Base-by-base conservation (phyloP, 331 rosid genomes). In the Spiraea crenata region DNA sequence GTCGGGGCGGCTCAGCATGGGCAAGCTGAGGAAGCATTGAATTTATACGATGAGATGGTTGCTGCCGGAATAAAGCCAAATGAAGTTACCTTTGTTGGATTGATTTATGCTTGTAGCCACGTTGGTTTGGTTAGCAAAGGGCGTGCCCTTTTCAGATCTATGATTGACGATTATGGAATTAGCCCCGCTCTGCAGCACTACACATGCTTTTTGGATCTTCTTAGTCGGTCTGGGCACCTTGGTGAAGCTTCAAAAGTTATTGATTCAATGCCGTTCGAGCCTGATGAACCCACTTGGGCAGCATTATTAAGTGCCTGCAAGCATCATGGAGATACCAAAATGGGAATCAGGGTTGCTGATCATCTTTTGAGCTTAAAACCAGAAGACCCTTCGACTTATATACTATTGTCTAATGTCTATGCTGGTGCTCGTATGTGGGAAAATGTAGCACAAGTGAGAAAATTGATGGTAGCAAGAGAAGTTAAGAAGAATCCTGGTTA, bases 211-310 rank as follows among this genome's bases (percentile, higher is more conserved):
- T 81, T 91, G 57, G 97, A 91, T 84, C 90, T 87, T 79, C 90
- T 84, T 39, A 81, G 97, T 81, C 85, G 92, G 64, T 91, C 97
- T 0, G 93, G 97, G 61, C 80, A 82, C 82, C 97, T 91, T 73
- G 86, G 79, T 0, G 93, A 91, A 80, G 96, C 96, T 16, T 92
- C 86, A 70, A 74, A 72, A 60, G 79, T 91, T 57, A 69, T 91
- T 5, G 71, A 73, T 19, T 69, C 76, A 65, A 87, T 89, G 90
- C 93, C 93, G 1, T 57, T 87, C 57, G 74, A 73, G 49, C 96
- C 93, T 3, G 96, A 91, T 77, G 96, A 89, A 75, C 91, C 96
- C 46, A 84, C 89, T 51, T 92, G 97, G 97, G 96, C 90, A 45
- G 88, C 96, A 67, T 82, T 91, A 57, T 75, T 89, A 20, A 89